These are phyloP conservation scores for Ceratobasidium sp. DNA, from an alignment of 1,284 basidiomycete species.

Conservation along the genomic window DNA sequence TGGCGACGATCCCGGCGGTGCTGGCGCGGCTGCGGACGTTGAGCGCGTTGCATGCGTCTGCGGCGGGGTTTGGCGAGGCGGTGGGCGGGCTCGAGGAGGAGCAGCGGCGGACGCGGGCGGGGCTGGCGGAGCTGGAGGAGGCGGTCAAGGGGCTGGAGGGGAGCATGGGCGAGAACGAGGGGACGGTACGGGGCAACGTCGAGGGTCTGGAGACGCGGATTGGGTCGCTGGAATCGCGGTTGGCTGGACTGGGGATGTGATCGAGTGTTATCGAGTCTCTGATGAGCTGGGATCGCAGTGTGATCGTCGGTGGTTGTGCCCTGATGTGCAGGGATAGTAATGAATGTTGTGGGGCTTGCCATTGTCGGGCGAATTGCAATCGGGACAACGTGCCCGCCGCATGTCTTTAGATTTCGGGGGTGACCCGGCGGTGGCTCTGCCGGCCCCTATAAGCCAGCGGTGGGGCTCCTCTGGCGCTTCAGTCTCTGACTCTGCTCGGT, in stretches of 20 bases:
- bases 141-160: conserved; percentile 77
- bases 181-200: conserved; percentile 76
- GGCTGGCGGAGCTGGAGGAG: conserved; percentile 72
- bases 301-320: conserved; percentile 8
- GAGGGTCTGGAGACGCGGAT: conserved; percentile 73
- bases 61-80: conserved; percentile 69
- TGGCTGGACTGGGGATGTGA: conserved; percentile 58
- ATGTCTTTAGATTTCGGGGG: conserved; percentile 12
- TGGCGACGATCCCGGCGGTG: conserved; percentile 93
- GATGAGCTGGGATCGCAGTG: conserved; percentile 21
- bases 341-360: conserved; percentile 15
- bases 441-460: conserved; percentile 32
- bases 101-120: conserved; percentile 69
- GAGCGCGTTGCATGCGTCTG: conserved; percentile 82
- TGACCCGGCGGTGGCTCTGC: conserved; percentile 17
- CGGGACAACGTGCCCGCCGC: not conserved
- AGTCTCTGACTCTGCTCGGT: conserved; percentile 21
- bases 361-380: conserved; percentile 14
- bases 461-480: conserved; percentile 30
- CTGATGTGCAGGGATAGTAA: too few species aligned
- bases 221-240: conserved; percentile 62
- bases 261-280: not conserved
- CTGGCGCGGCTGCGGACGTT: conserved; percentile 87
- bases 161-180: conserved; percentile 80
- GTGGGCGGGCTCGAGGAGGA: conserved; percentile 72